Percentiles rank a stretch among this genome's conserved stretches.
Evolutionary conservation across 768 basidiomycete species (phyloP).

Genomic region (Boletus reticuloceps): DNA sequence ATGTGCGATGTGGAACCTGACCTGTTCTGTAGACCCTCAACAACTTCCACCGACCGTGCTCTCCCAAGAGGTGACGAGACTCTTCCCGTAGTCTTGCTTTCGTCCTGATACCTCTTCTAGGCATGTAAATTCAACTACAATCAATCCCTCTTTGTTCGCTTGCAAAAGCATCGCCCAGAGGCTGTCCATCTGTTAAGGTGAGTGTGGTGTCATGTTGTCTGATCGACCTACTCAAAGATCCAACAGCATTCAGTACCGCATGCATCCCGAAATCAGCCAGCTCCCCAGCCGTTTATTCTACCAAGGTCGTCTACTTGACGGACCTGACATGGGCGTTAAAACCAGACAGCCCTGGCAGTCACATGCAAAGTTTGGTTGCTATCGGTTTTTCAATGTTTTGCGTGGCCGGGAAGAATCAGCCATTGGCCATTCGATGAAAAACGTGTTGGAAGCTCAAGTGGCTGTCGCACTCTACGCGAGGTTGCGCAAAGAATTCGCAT

Average conservation of each 20-base stretch:
- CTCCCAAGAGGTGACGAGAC: conserved; percentile 48
- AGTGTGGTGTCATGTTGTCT: conserved; percentile 9
- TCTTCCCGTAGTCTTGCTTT: conserved; percentile 26
- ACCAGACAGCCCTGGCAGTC: conserved; percentile 86
- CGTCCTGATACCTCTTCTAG: conserved; percentile 32
- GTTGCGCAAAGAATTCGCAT: conserved; percentile 62
- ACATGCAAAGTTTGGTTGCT: conserved; percentile 74
- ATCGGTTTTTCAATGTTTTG: conserved; percentile 84
- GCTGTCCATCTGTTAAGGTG: conserved; percentile 90
- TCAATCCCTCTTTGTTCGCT: conserved; percentile 88
- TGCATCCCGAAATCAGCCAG: conserved; percentile 94
- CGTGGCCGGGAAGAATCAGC: conserved; percentile 58
- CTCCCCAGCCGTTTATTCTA: conserved; percentile 92
- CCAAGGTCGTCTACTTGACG: conserved; percentile 72
- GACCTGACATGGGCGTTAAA: conserved; percentile 82
- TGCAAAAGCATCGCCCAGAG: conserved; percentile 76
- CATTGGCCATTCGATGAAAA: conserved; percentile 69
- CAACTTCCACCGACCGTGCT: conserved; percentile 95
- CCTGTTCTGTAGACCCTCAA: conserved; percentile 58
- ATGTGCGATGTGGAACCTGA: neutral
- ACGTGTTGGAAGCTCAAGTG: conserved; percentile 67
- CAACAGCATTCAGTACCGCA: conserved; percentile 94
- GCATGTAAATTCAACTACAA: conserved; percentile 76
- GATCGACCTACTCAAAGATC: neutral
- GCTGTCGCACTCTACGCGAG: conserved; percentile 77